phyloP scores from a whole-genome alignment of 225 moss, liverwort and hornwort species.

The Lunularia cruciata region DNA sequence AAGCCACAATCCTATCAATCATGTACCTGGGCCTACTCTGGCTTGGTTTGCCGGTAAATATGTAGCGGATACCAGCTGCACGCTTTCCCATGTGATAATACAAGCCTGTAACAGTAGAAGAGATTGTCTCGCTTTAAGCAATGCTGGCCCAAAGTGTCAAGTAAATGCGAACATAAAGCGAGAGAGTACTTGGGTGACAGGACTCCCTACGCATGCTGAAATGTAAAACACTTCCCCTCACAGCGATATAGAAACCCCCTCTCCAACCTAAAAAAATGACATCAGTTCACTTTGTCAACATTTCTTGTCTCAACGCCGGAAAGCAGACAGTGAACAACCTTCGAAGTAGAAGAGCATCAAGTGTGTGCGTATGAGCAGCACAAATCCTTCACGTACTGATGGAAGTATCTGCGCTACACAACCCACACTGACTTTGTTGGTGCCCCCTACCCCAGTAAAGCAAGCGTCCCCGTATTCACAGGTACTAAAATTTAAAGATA shows the following conservation, averaged over 20 bases:
- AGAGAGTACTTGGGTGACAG: neutral
- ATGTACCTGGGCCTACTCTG: conserved; percentile 87
- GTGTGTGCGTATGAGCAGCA: conserved; percentile 86
- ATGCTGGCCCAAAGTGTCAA: neutral
- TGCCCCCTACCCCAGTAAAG: too few species aligned
- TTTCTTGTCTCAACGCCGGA: too few species aligned
- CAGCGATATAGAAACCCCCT: too few species aligned
- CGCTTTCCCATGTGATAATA: conserved; percentile 95
- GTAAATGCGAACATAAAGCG: neutral
- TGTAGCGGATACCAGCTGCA: conserved; percentile 81
- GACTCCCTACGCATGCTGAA: neutral
- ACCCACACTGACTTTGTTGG: too few species aligned
- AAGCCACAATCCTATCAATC: too few species aligned
- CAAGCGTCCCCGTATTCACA: too few species aligned
- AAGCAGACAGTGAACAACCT: conserved; percentile 42
- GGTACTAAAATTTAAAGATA: too few species aligned
- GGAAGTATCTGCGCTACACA: conserved; percentile 71
- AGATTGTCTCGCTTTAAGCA: too few species aligned
- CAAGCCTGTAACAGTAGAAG: conserved; percentile 58
- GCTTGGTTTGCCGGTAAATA: conserved; percentile 83
- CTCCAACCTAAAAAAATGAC: too few species aligned
- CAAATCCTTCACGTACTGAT: conserved; percentile 81
- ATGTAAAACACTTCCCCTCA: too few species aligned
- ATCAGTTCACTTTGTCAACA: too few species aligned
- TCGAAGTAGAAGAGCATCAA: conserved; percentile 99